These are phyloP conservation scores for Acacia melanoxylon DNA, from an alignment of 306 rosid species.

Conservation along the genomic window DNA sequence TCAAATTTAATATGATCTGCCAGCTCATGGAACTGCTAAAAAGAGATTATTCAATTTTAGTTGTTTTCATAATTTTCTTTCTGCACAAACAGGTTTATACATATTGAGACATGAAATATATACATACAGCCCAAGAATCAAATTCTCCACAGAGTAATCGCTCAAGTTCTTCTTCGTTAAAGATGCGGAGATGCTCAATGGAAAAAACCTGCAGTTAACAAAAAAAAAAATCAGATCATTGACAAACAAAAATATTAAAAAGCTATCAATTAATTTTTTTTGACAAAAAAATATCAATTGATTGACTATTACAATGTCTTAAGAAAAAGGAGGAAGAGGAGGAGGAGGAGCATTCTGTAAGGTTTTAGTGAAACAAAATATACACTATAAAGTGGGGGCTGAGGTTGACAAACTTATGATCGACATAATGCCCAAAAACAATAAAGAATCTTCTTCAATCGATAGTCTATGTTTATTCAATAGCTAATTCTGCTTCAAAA, in stretches of 20 bases:
- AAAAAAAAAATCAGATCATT: not conserved
- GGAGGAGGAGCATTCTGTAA: not conserved
- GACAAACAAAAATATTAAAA: slow-evolving; percentile 8
- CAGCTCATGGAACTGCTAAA: slow-evolving; percentile 69
- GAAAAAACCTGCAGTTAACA: slow-evolving; percentile 69
- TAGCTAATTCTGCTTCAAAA: not conserved
- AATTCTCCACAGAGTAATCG: slow-evolving; percentile 83
- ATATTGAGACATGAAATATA: slow-evolving; percentile 23
- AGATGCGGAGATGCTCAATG: slow-evolving; percentile 69
- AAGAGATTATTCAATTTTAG: slow-evolving; percentile 11
- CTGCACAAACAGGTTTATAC: not conserved
- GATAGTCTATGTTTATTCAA: not conserved
- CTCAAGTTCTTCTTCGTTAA: slow-evolving; percentile 86
- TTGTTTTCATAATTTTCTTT: not conserved
- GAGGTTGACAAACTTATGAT: not conserved
- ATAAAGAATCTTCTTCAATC: not conserved
- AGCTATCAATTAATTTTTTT: not conserved
- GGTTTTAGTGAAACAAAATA: not conserved
- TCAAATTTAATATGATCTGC: slow-evolving; percentile 90
- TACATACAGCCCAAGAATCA: slow-evolving; percentile 86
- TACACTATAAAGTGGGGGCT: not conserved
- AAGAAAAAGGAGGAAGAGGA: not conserved
- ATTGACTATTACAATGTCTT: not conserved
- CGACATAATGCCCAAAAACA: not conserved
- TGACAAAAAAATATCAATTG: too few species aligned